Conservation (phyloP, 2,329 filamentous ascomycete species). For the Zymoseptoria ardabiliae region DNA sequence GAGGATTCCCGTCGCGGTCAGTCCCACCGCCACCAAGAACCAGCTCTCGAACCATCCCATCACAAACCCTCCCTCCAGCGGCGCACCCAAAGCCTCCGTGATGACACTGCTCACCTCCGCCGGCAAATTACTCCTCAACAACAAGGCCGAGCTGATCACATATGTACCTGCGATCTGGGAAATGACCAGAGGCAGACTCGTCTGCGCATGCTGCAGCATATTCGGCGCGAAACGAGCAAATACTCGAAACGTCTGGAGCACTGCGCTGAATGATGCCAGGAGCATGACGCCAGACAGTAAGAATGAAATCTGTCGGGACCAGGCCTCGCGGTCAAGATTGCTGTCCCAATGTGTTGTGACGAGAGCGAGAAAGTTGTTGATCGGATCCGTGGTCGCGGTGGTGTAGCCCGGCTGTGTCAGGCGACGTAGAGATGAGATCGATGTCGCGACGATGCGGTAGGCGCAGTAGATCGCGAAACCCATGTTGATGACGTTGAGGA, state of each 20-base stretch:
- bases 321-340: slow-evolving; percentile 70
- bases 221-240: slow-evolving; percentile 66
- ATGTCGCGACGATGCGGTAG: slow-evolving; percentile 70
- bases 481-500: slow-evolving; percentile 58
- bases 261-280: slow-evolving; percentile 70
- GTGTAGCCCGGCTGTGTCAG: slow-evolving; percentile 36
- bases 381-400: slow-evolving; percentile 68
- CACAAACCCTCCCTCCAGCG: slow-evolving; percentile 64
- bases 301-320: slow-evolving; percentile 81
- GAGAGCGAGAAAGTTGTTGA: slow-evolving; percentile 74
- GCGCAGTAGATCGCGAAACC: slow-evolving; percentile 75
- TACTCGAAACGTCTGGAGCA: slow-evolving; percentile 76
- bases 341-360: slow-evolving; percentile 79
- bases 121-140: slow-evolving; percentile 72
- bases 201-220: slow-evolving; percentile 67
- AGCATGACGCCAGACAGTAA: slow-evolving; percentile 76
- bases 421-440: slow-evolving; percentile 59
- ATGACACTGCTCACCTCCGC: slow-evolving; percentile 69
- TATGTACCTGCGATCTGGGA: slow-evolving; percentile 79
- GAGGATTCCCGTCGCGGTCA: slow-evolving; percentile 66
- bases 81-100: slow-evolving; percentile 67
- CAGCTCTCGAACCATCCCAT: slow-evolving; percentile 83
- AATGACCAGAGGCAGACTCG: slow-evolving; percentile 70
- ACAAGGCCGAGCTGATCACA: slow-evolving; percentile 70
- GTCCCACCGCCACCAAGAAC: slow-evolving; percentile 63